These are phyloP conservation scores for Metschnikowia aberdeeniae DNA, from an alignment of 805 yeast genomes.

Conservation along the genomic window DNA sequence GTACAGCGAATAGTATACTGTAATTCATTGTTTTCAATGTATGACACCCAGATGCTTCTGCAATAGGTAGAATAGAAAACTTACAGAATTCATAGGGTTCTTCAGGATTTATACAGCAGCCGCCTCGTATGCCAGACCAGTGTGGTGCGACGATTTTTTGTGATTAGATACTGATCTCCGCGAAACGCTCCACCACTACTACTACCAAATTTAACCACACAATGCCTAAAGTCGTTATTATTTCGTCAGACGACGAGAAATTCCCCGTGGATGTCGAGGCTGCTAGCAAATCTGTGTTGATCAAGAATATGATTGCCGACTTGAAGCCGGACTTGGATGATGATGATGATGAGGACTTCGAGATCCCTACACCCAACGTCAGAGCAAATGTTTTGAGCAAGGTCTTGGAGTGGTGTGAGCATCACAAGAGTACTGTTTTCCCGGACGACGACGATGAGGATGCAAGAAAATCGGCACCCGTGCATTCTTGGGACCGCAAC, in stretches of 20 bases:
- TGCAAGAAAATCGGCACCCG: constrained; percentile 82
- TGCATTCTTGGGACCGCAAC: constrained; percentile 93
- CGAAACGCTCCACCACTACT: neutral
- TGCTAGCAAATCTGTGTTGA: constrained; percentile 79
- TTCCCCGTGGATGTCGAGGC: constrained; percentile 76
- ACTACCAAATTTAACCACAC: constrained; percentile 10
- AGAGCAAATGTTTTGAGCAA: constrained; percentile 81
- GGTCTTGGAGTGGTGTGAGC: constrained; percentile 95
- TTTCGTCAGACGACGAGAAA: constrained; percentile 77
- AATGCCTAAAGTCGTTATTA: constrained; percentile 46
- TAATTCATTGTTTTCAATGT: no score
- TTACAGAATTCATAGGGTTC: no score
- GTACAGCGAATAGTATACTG: neutral
- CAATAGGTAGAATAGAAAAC: no score
- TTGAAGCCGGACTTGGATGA: constrained; percentile 58
- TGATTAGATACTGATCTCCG: neutral
- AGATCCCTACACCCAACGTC: constrained; percentile 88
- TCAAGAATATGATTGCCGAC: constrained; percentile 84
- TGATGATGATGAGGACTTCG: constrained; percentile 50
- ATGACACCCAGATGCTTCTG: no score
- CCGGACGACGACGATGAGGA: constrained; percentile 82
- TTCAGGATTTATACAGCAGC: no score
- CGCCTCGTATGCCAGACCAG: neutral
- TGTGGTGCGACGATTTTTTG: constrained; percentile 1
- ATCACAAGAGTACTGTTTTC: constrained; percentile 76